Evolutionary conservation across 257 asterid genomes (phyloP), one percentile per base, ranked within the genome.

Genomic region (Fraxinus quadrangulata): DNA sequence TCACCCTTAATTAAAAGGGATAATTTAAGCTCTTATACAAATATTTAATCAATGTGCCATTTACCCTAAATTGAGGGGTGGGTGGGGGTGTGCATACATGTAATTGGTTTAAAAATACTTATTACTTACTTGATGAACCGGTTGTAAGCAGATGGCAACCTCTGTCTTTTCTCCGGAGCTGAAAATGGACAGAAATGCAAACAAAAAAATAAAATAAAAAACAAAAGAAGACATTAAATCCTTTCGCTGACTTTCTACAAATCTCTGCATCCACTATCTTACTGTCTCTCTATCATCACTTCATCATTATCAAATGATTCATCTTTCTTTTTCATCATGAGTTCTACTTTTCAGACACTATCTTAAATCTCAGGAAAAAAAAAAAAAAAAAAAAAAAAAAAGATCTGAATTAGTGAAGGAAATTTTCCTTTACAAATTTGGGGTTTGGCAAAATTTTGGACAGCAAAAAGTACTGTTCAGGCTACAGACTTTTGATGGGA

Each of bases 131-230:
- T 94, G 91, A 94, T 94, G 92, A 94, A 94, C 16, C 97, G 91
- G 83, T 94, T 94, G 92, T 94, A 94, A 77, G 98, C 97, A 83
- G 98, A 94, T 72, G 98, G 98, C 67, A 92, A 97, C 80, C 98
- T 89, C 95, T 94, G 98, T 85, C 98, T 80, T 81, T 94, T 94
- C 88, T 92, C 98, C 83, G 98, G 98, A 71, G 97, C 99, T 94
- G 94, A 72, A 78, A 78, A 54, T 54, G 72, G 30, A 86, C 51
- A 83, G 76, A 79, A 87, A 84, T 12, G 79, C 65, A 89, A 83
- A 85, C 0, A 39, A 39, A 39, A 39, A 0, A 39, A 39, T 37
- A 37, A 6, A 37, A 39, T 1, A 39, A 39, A 39, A 2, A 39
- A 84, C 87, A 82, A 87, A 75, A 82, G n/a, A 6, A 23, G 65